Evolutionary conservation across 176 grass and related monocot species (phyloP), one percentile per base, ranked within the genome.

Genomic region (Oryza glaberrima): DNA sequence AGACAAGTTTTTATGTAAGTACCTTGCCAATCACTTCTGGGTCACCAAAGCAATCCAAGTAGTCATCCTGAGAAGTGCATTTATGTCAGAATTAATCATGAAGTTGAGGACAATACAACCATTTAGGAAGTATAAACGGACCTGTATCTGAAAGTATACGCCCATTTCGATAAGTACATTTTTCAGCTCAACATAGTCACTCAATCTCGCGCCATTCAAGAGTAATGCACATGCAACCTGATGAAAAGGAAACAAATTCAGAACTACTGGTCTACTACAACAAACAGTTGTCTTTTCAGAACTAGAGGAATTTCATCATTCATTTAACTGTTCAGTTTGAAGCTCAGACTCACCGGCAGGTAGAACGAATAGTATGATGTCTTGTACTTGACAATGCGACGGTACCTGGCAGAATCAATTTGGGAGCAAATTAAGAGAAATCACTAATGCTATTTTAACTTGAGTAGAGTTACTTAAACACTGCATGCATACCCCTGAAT

Each of bases 1-100:
- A 34, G 68, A 19, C 16, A 56, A 47, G 16, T 85, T 56, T 56
- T 13, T 81, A 8, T 32, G 30, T 32, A 32, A 32, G 30, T 83
- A 94, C 89, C 89, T 94, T 94, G 84, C 92, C 92, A 75, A 91
- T 94, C 10, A 91, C 92, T 91, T 89, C 66, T 87, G 92, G 86
- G 46, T 94, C 89, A 58, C 92, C 92, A 74, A 91, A 94, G 67
- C 92, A 94, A 84, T 94, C 92, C 15, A 91, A 26, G 78, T 88
- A 94, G 82, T 94, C 89, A 84, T 94, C 92, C 92, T 94, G 65
- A 73, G 75, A 87, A n/a, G 30, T 46, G 19, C 16, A 5, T 63
- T 48, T 67, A 23, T 45, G 12, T 43, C 56, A 78, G 56, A 26
- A 0, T 58, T 47, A 3, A 60, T 63, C 58, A 63, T 51, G 41